Percentiles rank a stretch among this genome's conserved stretches.
Conservation (phyloP, 2,329 filamentous ascomycete species). For the Stenocarpella maydis region DNA sequence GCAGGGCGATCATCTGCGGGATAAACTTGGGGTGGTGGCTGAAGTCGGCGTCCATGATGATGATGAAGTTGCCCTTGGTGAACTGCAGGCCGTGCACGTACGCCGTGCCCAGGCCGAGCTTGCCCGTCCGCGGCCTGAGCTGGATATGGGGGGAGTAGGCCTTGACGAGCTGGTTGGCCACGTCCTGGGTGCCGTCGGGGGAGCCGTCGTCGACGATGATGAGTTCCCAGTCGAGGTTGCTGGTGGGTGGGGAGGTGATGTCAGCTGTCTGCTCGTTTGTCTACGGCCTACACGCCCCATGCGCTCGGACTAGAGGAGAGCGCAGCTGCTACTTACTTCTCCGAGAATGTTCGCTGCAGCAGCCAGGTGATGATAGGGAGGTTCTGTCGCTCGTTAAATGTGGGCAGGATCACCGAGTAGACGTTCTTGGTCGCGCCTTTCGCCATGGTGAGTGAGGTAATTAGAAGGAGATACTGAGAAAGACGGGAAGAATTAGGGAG, state of each 20-base stretch:
- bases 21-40: constrained; percentile 99
- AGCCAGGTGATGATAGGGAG: constrained; percentile 96
- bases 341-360: constrained; percentile 88
- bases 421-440: constrained; percentile 66
- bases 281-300: neutral
- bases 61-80: constrained; percentile 90
- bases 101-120: constrained; percentile 95
- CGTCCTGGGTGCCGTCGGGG: constrained; percentile 90
- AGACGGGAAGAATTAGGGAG: constrained; percentile 29
- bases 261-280: neutral
- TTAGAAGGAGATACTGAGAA: constrained; percentile 23
- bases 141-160: constrained; percentile 82
- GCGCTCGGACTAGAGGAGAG: neutral
- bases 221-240: constrained; percentile 95
- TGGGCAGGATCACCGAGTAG: constrained; percentile 97
- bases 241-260: constrained; percentile 47
- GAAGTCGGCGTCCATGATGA: constrained; percentile 99
- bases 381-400: constrained; percentile 98
- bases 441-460: constrained; percentile 53
- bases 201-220: constrained; percentile 98
- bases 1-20: constrained; percentile 86
- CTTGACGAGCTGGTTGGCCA: constrained; percentile 89
- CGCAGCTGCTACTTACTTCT: constrained; percentile 69
- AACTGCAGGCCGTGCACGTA: constrained; percentile 96
- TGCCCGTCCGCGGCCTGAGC: constrained; percentile 89